Percentiles rank a stretch among this genome's conserved stretches.
Evolutionary conservation across 2,329 filamentous ascomycete species (phyloP).

Genomic region (Zymoseptoria passerinii): DNA sequence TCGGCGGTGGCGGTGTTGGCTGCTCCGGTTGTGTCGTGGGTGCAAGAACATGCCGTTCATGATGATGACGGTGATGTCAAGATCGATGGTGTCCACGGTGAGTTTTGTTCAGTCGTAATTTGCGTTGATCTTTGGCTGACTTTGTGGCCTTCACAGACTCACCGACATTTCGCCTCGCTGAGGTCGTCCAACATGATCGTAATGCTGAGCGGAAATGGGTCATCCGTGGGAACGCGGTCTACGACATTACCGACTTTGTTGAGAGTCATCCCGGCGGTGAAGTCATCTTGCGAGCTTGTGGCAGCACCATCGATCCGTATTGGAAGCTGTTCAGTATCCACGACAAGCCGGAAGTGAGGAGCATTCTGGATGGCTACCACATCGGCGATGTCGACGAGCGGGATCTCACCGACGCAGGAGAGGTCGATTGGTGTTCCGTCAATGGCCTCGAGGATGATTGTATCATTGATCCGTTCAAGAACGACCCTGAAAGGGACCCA

Average conservation of each 20-base stretch:
- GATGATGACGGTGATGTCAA: conserved; percentile 1
- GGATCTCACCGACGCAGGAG: conserved; percentile 51
- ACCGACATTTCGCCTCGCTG: conserved; percentile 16
- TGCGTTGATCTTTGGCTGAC: not conserved
- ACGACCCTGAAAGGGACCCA: conserved; percentile 47
- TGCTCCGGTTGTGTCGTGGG: conserved; percentile 12
- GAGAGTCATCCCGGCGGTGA: conserved; percentile 58
- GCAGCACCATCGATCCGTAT: conserved; percentile 57
- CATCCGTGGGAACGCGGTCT: conserved; percentile 55
- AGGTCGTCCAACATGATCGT: conserved; percentile 29
- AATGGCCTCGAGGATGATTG: conserved; percentile 1
- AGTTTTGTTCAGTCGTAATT: not conserved
- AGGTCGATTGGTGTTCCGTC: conserved; percentile 19
- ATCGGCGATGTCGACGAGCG: conserved; percentile 53
- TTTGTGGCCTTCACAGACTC: not conserved
- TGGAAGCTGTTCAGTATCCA: conserved; percentile 65
- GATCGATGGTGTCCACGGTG: conserved; percentile 2
- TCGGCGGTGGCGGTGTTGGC: conserved; percentile 16
- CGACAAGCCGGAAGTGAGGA: conserved; percentile 55
- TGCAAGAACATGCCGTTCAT: conserved; percentile 4
- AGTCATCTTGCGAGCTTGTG: conserved; percentile 58
- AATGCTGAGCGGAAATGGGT: conserved; percentile 53
- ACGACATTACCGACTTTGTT: conserved; percentile 64
- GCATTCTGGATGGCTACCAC: conserved; percentile 54
- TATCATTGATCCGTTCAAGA: conserved; percentile 53